Conservation (phyloP, 2,329 filamentous ascomycete genomes). For the Saccharata proteae region DNA sequence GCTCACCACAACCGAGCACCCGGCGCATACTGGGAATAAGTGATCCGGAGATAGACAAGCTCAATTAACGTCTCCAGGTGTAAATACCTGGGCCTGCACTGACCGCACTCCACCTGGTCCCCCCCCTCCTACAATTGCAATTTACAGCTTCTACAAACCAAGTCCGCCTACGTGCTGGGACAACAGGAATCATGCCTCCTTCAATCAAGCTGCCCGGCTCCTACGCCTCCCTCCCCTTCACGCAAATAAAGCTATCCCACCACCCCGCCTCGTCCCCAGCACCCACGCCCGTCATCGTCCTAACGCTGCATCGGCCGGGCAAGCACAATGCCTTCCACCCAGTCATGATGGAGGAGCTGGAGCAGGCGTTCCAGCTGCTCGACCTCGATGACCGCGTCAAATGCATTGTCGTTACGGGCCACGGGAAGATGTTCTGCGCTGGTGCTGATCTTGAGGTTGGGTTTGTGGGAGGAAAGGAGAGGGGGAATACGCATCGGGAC, state of each 20-base stretch:
- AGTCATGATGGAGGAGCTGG: conserved; percentile 50
- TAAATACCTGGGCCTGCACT: too few relatives aligned
- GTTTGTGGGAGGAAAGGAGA: conserved; percentile 33
- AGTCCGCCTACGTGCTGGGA: too few relatives aligned
- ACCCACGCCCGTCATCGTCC: conserved; percentile 49
- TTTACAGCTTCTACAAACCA: too few relatives aligned
- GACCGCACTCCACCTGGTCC: too few relatives aligned
- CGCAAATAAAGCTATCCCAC: conserved; percentile 30
- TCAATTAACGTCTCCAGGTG: too few relatives aligned
- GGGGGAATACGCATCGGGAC: conserved; percentile 39
- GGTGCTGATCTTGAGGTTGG: conserved; percentile 45
- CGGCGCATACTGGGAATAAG: too few relatives aligned
- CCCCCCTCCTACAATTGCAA: too few relatives aligned
- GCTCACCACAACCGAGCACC: too few relatives aligned
- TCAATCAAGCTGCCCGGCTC: conserved; percentile 19
- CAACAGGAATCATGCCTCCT: too few relatives aligned
- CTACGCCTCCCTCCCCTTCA: conserved; percentile 29
- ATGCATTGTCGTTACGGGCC: conserved; percentile 42
- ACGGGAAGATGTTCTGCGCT: conserved; percentile 41
- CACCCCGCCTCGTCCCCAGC: conserved; percentile 34
- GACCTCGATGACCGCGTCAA: conserved; percentile 44
- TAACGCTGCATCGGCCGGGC: conserved; percentile 52
- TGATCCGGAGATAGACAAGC: too few relatives aligned
- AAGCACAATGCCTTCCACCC: conserved; percentile 60
- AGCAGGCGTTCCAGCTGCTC: conserved; percentile 39